Percentiles rank a stretch among this genome's conserved stretches.
These are phyloP conservation scores for Komagataella pseudopastoris DNA, from an alignment of 805 yeast species.

Conservation along the genomic window DNA sequence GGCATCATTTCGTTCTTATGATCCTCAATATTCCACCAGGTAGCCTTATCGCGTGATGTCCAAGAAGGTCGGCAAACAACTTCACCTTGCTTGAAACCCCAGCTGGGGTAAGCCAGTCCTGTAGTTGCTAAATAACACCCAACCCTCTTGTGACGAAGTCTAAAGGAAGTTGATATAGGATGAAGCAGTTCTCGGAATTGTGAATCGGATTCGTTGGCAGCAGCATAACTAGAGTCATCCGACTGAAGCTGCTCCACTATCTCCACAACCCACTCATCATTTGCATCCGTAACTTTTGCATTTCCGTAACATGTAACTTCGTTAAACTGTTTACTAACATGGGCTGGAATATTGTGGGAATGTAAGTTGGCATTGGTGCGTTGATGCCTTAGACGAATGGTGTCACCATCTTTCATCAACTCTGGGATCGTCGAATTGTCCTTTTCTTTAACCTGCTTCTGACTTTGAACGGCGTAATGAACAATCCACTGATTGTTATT, in stretches of 20 bases:
- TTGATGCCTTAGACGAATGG: conserved; percentile 49
- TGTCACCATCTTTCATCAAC: conserved; percentile 45
- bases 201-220: conserved; percentile 16
- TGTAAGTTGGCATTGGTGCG: conserved; percentile 55
- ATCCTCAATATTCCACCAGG: conserved; percentile 76
- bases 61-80: conserved; percentile 51
- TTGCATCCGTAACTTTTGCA: conserved; percentile 47
- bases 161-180: conserved; percentile 74
- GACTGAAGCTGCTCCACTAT: conserved; percentile 39
- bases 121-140: conserved; percentile 82
- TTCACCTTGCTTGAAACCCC: conserved; percentile 98
- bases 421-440: conserved; percentile 20
- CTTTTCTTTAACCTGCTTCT: conserved; percentile 14
- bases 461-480: conserved; percentile 25
- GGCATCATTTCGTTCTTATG: conserved; percentile 39
- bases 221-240: conserved; percentile 12
- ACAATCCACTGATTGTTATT: conserved; percentile 64
- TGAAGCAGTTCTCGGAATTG: conserved; percentile 47
- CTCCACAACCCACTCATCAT: conserved; percentile 71
- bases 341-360: conserved; percentile 55
- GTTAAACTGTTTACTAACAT: conserved; percentile 30
- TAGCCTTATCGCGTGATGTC: conserved; percentile 39
- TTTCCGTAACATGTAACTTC: conserved; percentile 72
- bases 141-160: conserved; percentile 52
- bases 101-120: conserved; percentile 72